Evolutionary conservation across 139 green algal species (phyloP).

Genomic region (Medakamo hakoo): DNA sequence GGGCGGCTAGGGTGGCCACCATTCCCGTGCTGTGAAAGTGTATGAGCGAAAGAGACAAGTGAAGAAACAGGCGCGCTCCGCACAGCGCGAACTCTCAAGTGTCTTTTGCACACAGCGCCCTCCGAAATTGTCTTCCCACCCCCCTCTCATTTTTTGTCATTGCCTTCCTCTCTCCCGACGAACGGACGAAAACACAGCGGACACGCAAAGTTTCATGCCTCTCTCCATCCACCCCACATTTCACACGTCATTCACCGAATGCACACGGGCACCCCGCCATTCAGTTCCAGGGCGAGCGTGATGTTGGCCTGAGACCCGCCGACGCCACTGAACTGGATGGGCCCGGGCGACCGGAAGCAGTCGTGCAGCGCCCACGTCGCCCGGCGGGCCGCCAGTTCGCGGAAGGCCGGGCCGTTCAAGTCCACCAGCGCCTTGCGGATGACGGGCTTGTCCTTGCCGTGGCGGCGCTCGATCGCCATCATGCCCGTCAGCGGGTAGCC

Average conservation of each 20-base stretch:
- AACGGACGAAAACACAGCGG: too few relatives aligned
- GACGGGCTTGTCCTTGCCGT: slow-evolving; percentile 27
- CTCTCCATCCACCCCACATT: too few relatives aligned
- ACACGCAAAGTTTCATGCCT: too few relatives aligned
- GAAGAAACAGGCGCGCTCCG: too few relatives aligned
- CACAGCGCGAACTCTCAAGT: too few relatives aligned
- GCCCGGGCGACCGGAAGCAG: slow-evolving; percentile 30
- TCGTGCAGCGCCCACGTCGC: slow-evolving; percentile 28
- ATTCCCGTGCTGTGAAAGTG: too few relatives aligned
- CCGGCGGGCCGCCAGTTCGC: slow-evolving; percentile 13
- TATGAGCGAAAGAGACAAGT: too few relatives aligned
- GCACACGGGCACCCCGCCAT: slow-evolving; percentile 11
- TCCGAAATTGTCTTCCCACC: too few relatives aligned
- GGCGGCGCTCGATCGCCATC: slow-evolving; percentile 31
- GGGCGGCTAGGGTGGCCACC: too few relatives aligned
- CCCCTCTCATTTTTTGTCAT: background rate
- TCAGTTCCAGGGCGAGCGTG: slow-evolving; percentile 39
- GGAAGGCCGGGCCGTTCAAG: slow-evolving; percentile 27
- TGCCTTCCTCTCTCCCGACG: background rate
- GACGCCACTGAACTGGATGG: slow-evolving; percentile 21
- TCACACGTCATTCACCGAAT: slow-evolving; percentile 5
- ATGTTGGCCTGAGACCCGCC: slow-evolving; percentile 18
- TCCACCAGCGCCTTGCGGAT: slow-evolving; percentile 42
- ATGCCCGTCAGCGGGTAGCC: slow-evolving; percentile 37
- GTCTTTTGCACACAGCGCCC: too few relatives aligned